These are phyloP conservation scores for Quercus lobata DNA, from an alignment of 331 rosid species.

Conservation along the genomic window DNA sequence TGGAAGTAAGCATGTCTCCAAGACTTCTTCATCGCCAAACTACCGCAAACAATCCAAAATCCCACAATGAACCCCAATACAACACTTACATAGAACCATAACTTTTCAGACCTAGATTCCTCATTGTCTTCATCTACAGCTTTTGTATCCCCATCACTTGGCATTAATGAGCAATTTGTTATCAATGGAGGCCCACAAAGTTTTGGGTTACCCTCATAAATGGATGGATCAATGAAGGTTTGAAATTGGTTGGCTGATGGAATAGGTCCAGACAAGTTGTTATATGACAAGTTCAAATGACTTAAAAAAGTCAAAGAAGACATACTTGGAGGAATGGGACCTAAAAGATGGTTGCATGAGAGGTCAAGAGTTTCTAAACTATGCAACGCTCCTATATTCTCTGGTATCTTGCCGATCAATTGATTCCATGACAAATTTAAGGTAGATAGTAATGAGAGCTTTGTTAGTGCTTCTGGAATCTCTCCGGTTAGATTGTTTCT, in stretches of 20 bases:
- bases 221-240: neutral
- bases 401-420: neutral
- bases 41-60: slow-evolving; percentile 2
- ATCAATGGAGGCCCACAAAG: neutral
- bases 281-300: too few species aligned
- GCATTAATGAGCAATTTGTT: neutral
- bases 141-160: neutral
- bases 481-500: neutral
- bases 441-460: neutral
- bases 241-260: too few species aligned
- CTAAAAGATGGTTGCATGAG: too few species aligned
- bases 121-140: neutral
- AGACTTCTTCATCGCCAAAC: neutral
- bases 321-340: too few species aligned
- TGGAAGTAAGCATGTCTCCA: slow-evolving; percentile 16
- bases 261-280: too few species aligned
- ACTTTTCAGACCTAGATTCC: neutral
- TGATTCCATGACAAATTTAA: slow-evolving; percentile 2
- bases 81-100: neutral
- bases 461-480: neutral
- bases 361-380: too few species aligned
- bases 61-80: neutral
- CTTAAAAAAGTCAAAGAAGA: too few species aligned
- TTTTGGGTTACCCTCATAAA: neutral
- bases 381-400: neutral